Evolutionary conservation across 129 eudicot species (phyloP).

Genomic region (Apium graveolens): DNA sequence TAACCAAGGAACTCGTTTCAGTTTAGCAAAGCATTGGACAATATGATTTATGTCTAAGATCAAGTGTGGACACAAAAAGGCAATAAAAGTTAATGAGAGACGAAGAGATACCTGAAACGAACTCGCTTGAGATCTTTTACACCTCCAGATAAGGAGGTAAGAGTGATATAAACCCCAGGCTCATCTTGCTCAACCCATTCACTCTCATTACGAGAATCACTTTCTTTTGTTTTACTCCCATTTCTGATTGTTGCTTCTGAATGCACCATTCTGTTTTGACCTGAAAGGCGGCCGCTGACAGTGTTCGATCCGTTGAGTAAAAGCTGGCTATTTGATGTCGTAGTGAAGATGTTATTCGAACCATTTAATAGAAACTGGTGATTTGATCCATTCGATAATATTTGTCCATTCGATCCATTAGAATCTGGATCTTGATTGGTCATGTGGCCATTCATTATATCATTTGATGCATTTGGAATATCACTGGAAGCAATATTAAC

Average conservation of each 20-base stretch:
- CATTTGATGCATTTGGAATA: conserved; percentile 33
- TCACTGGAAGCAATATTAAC: conserved; percentile 40
- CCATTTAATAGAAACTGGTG: conserved; percentile 6
- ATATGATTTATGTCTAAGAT: background rate
- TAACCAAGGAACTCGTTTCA: background rate
- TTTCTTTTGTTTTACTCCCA: conserved; percentile 53
- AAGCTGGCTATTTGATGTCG: background rate
- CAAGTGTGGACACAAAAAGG: background rate
- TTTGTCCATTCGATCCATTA: conserved; percentile 41
- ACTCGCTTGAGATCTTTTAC: conserved; percentile 88
- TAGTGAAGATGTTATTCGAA: background rate
- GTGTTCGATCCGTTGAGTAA: conserved; percentile 21
- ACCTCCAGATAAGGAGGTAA: conserved; percentile 81
- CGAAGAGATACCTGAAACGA: conserved; percentile 68
- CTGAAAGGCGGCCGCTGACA: conserved; percentile 37
- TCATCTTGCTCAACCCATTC: conserved; percentile 99
- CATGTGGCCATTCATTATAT: conserved; percentile 37
- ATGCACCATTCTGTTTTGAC: conserved; percentile 38
- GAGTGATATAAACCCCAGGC: conserved; percentile 90
- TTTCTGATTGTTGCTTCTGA: conserved; percentile 45
- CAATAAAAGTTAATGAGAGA: background rate
- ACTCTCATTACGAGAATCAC: conserved; percentile 55
- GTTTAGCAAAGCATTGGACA: background rate
- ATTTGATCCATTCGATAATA: conserved; percentile 49
- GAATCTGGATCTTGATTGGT: conserved; percentile 42